Evolutionary conservation across 768 basidiomycete species (phyloP), one percentile per base, ranked within the genome.

Genomic region (Jaapia argillacea): DNA sequence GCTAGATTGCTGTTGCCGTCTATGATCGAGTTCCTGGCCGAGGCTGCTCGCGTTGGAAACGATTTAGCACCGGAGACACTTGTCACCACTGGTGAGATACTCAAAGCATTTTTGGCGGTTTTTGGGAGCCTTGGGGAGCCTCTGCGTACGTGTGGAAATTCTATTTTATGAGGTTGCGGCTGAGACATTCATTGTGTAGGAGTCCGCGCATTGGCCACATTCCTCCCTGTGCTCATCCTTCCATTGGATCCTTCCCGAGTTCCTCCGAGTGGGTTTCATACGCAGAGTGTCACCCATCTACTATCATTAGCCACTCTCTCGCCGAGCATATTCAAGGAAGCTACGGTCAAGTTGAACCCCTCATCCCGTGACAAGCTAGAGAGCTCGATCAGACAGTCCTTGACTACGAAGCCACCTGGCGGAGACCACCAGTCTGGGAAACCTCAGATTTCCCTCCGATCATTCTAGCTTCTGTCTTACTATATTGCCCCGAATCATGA

Each of bases 251-350:
- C 72, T 24, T 59, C 67, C 5, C 65, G 64, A 44, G 54, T 57
- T 10, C 56, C 71, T 0, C 58, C 71, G 2, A 56, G 71, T 0
- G 62, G 66, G 0, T 52, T 81, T 5, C 79, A 80, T 41, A 53
- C 70, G 0, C 74, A 79, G 46, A 77, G 79, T 2, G 70, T 87
- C 18, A 58, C 72, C 2, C 81, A 88, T 41, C 59, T 96, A 1
- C 61, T 97, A 23, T 61, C 69, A 2, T 81, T 87, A 45, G 91
- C 91, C 0, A 72, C 83, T 1, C 62, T 72, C 0, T 75, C 80
- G 3, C 85, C 93, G 0, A 57, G 64, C 3, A 74, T 83, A 10
- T 97, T 97, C 74, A 90, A 87, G 58, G 87, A 90, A 36, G 88
- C 85, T 1, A 82, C 86, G 2, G 71, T 66, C 6, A 77, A 72